A percentile compares a stretch with the other conserved stretches of the same genome.
Conservation (phyloP, 2,329 filamentous ascomycete species). For the Pseudogymnoascus sp. region DNA sequence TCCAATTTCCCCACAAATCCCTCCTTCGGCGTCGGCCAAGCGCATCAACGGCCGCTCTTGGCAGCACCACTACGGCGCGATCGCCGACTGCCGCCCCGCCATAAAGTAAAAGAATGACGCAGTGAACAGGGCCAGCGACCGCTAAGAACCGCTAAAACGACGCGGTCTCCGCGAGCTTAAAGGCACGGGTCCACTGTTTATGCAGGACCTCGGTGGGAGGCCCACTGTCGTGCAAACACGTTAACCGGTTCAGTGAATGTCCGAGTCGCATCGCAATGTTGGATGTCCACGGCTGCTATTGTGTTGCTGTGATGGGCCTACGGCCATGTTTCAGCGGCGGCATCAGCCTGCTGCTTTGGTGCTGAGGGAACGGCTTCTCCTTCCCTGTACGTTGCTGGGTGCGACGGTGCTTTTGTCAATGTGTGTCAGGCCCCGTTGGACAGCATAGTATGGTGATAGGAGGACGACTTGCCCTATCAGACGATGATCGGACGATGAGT, state of each 20-base stretch:
- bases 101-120: neutral
- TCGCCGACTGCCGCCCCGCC: neutral
- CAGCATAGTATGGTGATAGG: neutral
- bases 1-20: neutral
- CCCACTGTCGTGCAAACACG: neutral
- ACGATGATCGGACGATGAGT: neutral
- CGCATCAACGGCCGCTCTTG: neutral
- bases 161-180: neutral
- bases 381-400: neutral
- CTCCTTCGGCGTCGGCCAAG: neutral
- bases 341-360: neutral
- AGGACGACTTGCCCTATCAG: neutral
- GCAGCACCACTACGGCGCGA: neutral
- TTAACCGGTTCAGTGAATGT: conserved; percentile 3
- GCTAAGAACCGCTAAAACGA: neutral
- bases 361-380: neutral
- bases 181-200: neutral
- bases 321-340: neutral
- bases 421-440: neutral
- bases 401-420: neutral
- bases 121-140: neutral
- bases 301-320: neutral
- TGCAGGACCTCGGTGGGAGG: neutral
- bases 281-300: neutral
- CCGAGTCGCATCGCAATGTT: conserved; percentile 5